Evolutionary conservation across 495 filamentous ascomycete genomes (phyloP).

Genomic region (Talaromyces trachyspermus): DNA sequence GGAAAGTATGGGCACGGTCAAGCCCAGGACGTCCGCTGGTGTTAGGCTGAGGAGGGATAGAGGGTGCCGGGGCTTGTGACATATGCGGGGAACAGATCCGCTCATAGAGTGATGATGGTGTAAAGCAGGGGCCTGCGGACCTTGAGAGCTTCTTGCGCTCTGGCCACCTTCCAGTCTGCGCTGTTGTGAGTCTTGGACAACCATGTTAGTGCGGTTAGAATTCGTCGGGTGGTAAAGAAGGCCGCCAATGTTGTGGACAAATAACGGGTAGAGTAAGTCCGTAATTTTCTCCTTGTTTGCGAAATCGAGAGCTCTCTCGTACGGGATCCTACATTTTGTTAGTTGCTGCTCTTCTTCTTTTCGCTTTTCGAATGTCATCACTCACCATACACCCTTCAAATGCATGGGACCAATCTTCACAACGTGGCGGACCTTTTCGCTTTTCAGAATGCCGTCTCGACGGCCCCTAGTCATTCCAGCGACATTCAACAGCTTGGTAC

Average conservation of each 20-base stretch:
- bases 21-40: constrained; percentile 62
- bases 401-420: constrained; percentile 99
- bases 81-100: constrained; percentile 55
- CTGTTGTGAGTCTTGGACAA: constrained; percentile 80
- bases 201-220: constrained; percentile 68
- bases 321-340: constrained; percentile 70
- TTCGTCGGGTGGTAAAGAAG: constrained; percentile 93
- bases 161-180: constrained; percentile 48
- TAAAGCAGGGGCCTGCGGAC: constrained; percentile 59
- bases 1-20: constrained; percentile 83
- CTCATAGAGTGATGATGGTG: constrained; percentile 76
- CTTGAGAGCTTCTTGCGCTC: constrained; percentile 37
- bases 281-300: constrained; percentile 99
- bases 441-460: constrained; percentile 94
- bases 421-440: constrained; percentile 92
- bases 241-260: constrained; percentile 94
- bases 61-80: constrained; percentile 52
- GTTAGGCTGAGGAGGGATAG: constrained; percentile 68
- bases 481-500: constrained; percentile 93
- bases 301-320: constrained; percentile 91
- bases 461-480: constrained; percentile 96
- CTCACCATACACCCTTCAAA: constrained; percentile 96
- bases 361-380: no score
- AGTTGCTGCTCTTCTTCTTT: no score
- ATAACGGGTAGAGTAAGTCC: constrained; percentile 87